Percentiles rank a stretch among this genome's conserved stretches.
phyloP scores from a whole-genome alignment of 2,329 filamentous ascomycete genomes.

The Emericellopsis cladophorae region DNA sequence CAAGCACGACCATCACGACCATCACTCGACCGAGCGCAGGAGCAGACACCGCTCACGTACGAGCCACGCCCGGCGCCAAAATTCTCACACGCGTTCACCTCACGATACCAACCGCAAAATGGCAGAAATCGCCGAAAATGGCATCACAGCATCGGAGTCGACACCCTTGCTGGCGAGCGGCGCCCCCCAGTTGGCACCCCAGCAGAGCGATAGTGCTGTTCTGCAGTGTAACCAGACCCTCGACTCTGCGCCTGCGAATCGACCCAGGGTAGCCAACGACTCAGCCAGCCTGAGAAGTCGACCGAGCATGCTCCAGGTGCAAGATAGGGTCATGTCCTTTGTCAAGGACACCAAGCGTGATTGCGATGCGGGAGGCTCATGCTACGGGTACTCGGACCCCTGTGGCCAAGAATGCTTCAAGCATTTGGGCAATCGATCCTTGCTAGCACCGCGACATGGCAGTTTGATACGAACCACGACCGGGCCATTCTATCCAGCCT shows the following conservation, averaged over 20 bases:
- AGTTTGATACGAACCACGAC: constrained; percentile 29
- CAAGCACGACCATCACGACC: constrained; percentile 10
- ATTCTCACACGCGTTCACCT: constrained; percentile 12
- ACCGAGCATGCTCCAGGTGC: constrained; percentile 41
- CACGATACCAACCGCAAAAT: constrained; percentile 7
- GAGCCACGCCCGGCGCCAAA: constrained; percentile 17
- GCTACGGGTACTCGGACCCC: constrained; percentile 52
- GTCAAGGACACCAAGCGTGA: constrained; percentile 51
- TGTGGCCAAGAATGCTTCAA: constrained; percentile 56
- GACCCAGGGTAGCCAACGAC: constrained; percentile 8
- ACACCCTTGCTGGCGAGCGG: constrained; percentile 33
- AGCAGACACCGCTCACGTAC: constrained; percentile 15
- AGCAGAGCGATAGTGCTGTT: constrained; percentile 4
- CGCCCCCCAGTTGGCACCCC: constrained; percentile 2
- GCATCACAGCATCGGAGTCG: constrained; percentile 22
- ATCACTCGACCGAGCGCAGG: constrained; percentile 11
- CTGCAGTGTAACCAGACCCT: constrained; percentile 11
- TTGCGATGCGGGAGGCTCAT: constrained; percentile 48
- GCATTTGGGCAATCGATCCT: constrained; percentile 30
- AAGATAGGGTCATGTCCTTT: constrained; percentile 48
- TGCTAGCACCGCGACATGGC: constrained; percentile 17
- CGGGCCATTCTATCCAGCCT: constrained; percentile 15
- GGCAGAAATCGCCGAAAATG: constrained; percentile 8
- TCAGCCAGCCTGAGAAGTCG: constrained; percentile 24
- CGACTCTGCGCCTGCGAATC: no score